These are phyloP conservation scores for Phaeophleospora eucalypticola DNA, from an alignment of 2,329 filamentous ascomycete species.

Conservation along the genomic window DNA sequence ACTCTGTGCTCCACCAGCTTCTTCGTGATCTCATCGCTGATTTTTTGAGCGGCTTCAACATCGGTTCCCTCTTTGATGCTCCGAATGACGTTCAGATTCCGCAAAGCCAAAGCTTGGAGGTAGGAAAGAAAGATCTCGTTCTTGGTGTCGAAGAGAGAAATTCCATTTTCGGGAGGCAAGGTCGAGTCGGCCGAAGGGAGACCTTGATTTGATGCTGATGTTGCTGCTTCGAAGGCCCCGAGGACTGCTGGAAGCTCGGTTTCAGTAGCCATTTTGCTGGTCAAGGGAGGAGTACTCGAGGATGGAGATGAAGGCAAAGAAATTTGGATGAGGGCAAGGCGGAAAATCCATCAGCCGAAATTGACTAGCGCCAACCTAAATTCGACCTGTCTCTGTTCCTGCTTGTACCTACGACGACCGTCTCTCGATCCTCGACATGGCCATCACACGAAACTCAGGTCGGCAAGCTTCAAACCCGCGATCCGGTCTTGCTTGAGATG, in stretches of 20 bases:
- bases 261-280: slow-evolving; percentile 25
- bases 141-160: slow-evolving; percentile 91
- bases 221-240: slow-evolving; percentile 51
- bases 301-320: too few species aligned
- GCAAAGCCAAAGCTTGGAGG: slow-evolving; percentile 83
- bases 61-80: slow-evolving; percentile 35
- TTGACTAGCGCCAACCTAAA: too few species aligned
- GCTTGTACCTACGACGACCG: too few species aligned
- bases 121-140: slow-evolving; percentile 97
- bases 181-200: slow-evolving; percentile 58
- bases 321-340: neutral
- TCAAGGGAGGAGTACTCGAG: neutral
- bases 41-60: slow-evolving; percentile 36
- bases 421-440: too few species aligned
- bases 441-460: too few species aligned
- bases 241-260: slow-evolving; percentile 40
- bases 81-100: slow-evolving; percentile 47
- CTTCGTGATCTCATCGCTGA: slow-evolving; percentile 67
- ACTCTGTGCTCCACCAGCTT: slow-evolving; percentile 90
- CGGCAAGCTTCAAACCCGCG: too few species aligned
- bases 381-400: too few species aligned
- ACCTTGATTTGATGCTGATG: slow-evolving; percentile 55
- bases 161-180: slow-evolving; percentile 74
- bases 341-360: too few species aligned
- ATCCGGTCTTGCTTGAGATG: too few species aligned